These are phyloP conservation scores for Termitomyces sp. DNA, from an alignment of 768 basidiomycete species.

Conservation along the genomic window DNA sequence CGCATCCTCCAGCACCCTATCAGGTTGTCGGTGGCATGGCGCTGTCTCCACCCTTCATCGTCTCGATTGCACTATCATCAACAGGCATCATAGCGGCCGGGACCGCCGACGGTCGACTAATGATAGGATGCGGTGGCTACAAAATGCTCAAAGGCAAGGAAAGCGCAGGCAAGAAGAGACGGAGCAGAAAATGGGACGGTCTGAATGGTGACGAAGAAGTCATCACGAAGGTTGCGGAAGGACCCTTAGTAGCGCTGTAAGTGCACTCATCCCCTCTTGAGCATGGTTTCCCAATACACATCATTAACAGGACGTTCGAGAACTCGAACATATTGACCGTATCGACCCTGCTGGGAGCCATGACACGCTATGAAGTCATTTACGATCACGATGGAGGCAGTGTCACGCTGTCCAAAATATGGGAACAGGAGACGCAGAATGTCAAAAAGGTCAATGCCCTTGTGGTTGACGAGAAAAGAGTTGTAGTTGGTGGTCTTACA, in stretches of 20 bases:
- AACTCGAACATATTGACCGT: conserved; percentile 40
- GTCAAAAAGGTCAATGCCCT: conserved; percentile 67
- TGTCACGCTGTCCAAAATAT: conserved; percentile 37
- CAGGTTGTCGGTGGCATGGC: conserved; percentile 43
- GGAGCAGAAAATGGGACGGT: conserved; percentile 70
- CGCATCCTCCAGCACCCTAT: conserved; percentile 27
- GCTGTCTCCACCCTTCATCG: conserved; percentile 72
- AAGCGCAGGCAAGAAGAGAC: conserved; percentile 38
- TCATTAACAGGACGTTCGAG: conserved; percentile 43
- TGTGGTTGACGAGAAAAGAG: conserved; percentile 36
- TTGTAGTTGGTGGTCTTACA: conserved; percentile 61
- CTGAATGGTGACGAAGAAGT: conserved; percentile 42
- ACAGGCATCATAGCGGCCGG: conserved; percentile 63
- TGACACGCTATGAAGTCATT: conserved; percentile 45
- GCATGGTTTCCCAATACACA: not conserved
- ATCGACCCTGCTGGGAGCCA: conserved; percentile 58
- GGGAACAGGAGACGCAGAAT: conserved; percentile 37
- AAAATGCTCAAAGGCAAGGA: conserved; percentile 26
- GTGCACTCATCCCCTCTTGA: conserved; percentile 14
- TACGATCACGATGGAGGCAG: conserved; percentile 32
- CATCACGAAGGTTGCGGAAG: conserved; percentile 54
- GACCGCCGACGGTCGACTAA: conserved; percentile 72
- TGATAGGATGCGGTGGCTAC: conserved; percentile 66
- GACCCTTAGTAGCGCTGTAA: conserved; percentile 71
- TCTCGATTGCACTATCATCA: conserved; percentile 53